These are phyloP conservation scores for Urtica urens DNA, from an alignment of 306 rosid genomes.

Conservation along the genomic window DNA sequence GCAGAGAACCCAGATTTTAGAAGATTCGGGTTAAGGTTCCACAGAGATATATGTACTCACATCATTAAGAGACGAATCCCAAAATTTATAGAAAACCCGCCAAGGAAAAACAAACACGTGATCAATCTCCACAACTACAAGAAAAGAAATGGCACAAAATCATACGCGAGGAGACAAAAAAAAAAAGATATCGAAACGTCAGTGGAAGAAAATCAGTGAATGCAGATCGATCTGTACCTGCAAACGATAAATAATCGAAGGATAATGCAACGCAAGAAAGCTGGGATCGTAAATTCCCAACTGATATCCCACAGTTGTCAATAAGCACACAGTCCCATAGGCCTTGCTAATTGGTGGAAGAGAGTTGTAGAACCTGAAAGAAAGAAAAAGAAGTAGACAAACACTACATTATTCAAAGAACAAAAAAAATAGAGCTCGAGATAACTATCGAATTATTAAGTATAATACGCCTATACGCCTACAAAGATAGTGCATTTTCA, in stretches of 20 bases:
- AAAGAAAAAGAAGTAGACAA: constrained; percentile 13
- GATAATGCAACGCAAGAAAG: constrained; percentile 34
- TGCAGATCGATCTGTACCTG: constrained; percentile 42
- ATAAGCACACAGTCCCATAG: constrained; percentile 68
- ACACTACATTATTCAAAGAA: constrained; percentile 3
- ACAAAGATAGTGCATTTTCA: too few species aligned
- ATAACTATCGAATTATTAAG: not conserved
- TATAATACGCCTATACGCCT: too few species aligned
- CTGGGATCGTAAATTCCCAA: constrained; percentile 24
- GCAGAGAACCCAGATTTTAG: too few species aligned
- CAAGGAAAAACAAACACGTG: constrained; percentile 84
- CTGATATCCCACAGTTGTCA: constrained; percentile 46
- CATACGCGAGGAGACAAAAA: not conserved
- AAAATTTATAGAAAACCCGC: constrained; percentile 72
- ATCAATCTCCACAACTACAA: constrained; percentile 90
- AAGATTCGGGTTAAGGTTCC: constrained; percentile 1
- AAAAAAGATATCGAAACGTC: not conserved
- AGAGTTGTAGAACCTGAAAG: constrained; percentile 61
- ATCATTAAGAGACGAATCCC: constrained; percentile 88
- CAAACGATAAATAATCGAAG: constrained; percentile 31
- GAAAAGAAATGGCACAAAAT: constrained; percentile 13
- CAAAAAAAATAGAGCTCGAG: not conserved
- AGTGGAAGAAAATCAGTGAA: not conserved
- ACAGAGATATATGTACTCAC: constrained; percentile 40
- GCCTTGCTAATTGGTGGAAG: constrained; percentile 94